Conservation (phyloP, 208 protist species). For the Leishmania tarentolae region DNA sequence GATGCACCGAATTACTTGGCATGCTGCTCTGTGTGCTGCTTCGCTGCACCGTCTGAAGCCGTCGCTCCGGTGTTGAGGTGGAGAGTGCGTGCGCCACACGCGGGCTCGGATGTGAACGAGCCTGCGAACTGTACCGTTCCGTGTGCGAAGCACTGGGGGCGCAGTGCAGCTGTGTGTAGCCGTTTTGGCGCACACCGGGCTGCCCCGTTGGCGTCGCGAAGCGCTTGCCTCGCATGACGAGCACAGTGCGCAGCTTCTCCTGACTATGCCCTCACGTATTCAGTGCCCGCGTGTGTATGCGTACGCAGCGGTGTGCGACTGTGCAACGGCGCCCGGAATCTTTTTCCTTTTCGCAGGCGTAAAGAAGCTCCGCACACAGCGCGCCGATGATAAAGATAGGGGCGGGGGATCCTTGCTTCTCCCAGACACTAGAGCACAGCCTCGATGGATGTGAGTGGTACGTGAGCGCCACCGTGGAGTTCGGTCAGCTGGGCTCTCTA, state of each 20-base stretch:
- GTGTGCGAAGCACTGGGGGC: not conserved
- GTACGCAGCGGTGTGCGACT: not conserved
- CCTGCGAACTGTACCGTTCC: not conserved
- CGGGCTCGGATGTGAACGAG: slow-evolving; percentile 5
- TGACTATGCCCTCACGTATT: not conserved
- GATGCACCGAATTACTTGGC: slow-evolving; percentile 36
- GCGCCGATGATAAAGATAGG: not conserved
- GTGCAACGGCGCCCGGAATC: not conserved
- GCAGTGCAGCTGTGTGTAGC: slow-evolving; percentile 15
- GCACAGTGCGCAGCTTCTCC: not conserved
- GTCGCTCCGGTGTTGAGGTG: slow-evolving; percentile 12
- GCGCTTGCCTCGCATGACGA: slow-evolving; percentile 21
- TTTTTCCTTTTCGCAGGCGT: not conserved
- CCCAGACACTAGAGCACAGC: not conserved
- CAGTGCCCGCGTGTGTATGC: not conserved
- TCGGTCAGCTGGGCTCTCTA: not conserved
- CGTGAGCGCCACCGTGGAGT: not conserved
- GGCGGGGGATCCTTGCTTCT: not conserved
- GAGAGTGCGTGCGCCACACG: not conserved
- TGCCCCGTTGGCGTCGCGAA: slow-evolving; percentile 28
- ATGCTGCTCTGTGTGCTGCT: slow-evolving; percentile 10
- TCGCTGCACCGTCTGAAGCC: not conserved
- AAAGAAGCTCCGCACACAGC: not conserved
- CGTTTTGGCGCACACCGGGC: slow-evolving; percentile 5
- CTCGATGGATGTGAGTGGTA: not conserved